Base-by-base conservation (phyloP, 2,329 filamentous ascomycete species). In the Stachybotrys chartarum region DNA sequence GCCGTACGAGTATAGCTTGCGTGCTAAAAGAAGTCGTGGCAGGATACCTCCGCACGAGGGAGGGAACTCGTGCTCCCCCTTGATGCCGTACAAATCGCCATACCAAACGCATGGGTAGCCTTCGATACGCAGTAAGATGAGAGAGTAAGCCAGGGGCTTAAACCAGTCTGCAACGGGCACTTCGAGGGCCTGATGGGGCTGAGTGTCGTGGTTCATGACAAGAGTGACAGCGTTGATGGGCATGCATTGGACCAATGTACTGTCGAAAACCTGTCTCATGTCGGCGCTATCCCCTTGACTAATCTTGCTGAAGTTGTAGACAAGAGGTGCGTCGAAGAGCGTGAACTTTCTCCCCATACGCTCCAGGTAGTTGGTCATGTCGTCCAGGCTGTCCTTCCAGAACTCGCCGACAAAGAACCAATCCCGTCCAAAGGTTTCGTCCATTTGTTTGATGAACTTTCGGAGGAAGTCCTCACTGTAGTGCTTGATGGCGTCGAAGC, bases 401-500 rank as follows among this genome's bases (percentile, higher is more conserved):
- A 71, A 72, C 59, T 72, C 70, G 55, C 69, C 70, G 1, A 72
- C 70, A 48, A 71, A 68, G 54, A 72, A 72, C 69, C 69, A 72
- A 1, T 66, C 68, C 50, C 61, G 44, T 17, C 69, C 69, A 32
- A 76, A 72, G 0, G 68, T 70, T 48, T 74, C 72, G 63, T 80
- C 80, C 56, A 88, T 69, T 50, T 79, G 72, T 6, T 73, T 71
- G 52, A 89, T 79, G 70, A 88, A 88, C n/a, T 83, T 77, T 47
- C 76, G 78, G 35, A 86, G 78, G 64, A 90, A 90, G n/a, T 77
- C 74, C 56, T 81, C 79, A 31, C 82, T 86, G 68, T 85, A 88
- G 69, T 91, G 87, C 70, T 89, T 87, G 32, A 85, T 83, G 12
- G 87, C 87, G 66, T 91, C 87, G 52, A 90, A 78, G 17, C 87